A percentile compares a stretch with the other conserved stretches of the same genome.
Evolutionary conservation across 1,284 basidiomycete genomes (phyloP).

Genomic region (Rhodotorula sp.): DNA sequence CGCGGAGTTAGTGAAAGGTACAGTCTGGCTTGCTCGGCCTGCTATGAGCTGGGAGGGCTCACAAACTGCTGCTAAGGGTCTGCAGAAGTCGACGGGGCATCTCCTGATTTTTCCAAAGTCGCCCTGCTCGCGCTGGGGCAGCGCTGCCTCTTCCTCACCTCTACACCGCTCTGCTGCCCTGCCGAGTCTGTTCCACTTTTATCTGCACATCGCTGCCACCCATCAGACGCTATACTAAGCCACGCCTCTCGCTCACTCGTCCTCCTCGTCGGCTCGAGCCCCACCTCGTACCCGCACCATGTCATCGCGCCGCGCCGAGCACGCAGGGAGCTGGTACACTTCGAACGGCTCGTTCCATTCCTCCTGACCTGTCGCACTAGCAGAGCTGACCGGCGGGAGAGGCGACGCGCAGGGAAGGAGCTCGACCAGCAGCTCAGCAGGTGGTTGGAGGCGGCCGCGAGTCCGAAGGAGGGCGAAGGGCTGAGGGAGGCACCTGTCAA

Average conservation of each 20-base stretch:
- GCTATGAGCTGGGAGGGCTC: too few relatives aligned
- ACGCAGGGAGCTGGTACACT: slow-evolving; percentile 91
- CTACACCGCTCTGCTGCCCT: too few relatives aligned
- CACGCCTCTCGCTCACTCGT: not conserved
- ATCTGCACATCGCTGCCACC: too few relatives aligned
- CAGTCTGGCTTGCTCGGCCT: too few relatives aligned
- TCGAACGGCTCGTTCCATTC: slow-evolving; percentile 58
- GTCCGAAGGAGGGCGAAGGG: slow-evolving; percentile 46
- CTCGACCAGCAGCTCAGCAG: slow-evolving; percentile 63
- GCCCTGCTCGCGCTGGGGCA: too few relatives aligned
- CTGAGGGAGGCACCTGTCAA: slow-evolving; percentile 63
- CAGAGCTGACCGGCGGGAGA: slow-evolving; percentile 20
- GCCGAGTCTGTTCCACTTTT: too few relatives aligned
- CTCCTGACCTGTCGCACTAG: not conserved
- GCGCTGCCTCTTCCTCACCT: too few relatives aligned
- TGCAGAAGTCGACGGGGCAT: too few relatives aligned
- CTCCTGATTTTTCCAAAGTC: too few relatives aligned
- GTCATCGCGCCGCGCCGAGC: slow-evolving; percentile 59
- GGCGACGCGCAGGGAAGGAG: slow-evolving; percentile 54
- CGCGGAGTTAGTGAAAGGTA: too few relatives aligned
- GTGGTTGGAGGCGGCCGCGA: slow-evolving; percentile 64
- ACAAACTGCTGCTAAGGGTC: too few relatives aligned
- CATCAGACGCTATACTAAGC: too few relatives aligned
- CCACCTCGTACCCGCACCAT: slow-evolving; percentile 8
- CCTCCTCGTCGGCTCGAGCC: not conserved